Base-by-base conservation (phyloP, 768 basidiomycete genomes). In the Russula foetens region DNA sequence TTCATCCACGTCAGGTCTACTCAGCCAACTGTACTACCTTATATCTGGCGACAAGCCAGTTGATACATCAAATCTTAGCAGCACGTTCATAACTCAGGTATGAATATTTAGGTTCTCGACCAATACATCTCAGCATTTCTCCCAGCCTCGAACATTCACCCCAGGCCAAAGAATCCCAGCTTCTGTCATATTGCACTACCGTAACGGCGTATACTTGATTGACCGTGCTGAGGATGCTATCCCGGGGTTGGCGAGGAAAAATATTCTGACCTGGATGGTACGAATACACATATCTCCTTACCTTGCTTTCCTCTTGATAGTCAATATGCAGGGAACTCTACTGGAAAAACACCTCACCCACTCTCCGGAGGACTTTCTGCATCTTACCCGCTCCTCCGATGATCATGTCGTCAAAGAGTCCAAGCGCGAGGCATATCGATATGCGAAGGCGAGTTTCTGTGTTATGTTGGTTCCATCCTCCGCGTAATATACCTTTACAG, bases 261-360 rank as follows among this genome's bases (percentile, higher is more conserved):
- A 90, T 66, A 75, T 91, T n/a, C 70, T 92, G 60, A 80, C 82
- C 0, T 89, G 85, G 83, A 77, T 92, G 81, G 88, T 87, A 51
- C 9, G 50, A 24, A 35, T 9, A 45, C 17, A 3, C n/a, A 14
- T 24, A 4, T 21, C 15, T 23, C 53, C 7, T 21, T 24, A 60
- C 38, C 26, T 26, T 43, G 8, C 4, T 15, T 39, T 29, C 28
- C 46, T 7, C 15, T 56, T 11, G 58, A 54, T 55, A 9, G n/a
- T 2, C 44, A 0, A 19, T 17, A 41, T 33, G 43, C 65, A 96
- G 92, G 96, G 96, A 3, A 87, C 85, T 2, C 78, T 98, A 58
- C 73, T 98, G 24, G 96, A 99, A 71, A 94, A 90, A 68, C 86
- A 90, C 68, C 70, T 99, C 56, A 98, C 94, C 0, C 75, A 81